Evolutionary conservation across 2,329 filamentous ascomycete genomes (phyloP).

Genomic region (Aspergillus arachidicola): DNA sequence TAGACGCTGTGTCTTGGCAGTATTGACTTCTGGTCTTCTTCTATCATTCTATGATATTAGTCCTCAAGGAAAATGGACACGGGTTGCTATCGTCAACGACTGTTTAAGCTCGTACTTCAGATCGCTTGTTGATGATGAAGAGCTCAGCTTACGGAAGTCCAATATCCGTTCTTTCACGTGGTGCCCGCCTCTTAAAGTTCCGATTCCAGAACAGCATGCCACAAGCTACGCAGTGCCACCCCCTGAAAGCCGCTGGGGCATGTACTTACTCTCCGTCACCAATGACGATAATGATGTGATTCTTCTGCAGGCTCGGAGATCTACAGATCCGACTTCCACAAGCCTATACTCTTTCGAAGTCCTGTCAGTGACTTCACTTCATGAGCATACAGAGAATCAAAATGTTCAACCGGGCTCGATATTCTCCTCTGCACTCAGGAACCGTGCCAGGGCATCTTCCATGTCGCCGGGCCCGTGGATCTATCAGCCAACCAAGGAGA

Average conservation of each 20-base stretch:
- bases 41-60: constrained; percentile 60
- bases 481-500: not conserved
- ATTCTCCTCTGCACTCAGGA: constrained; percentile 30
- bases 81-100: constrained; percentile 57
- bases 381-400: constrained; percentile 12
- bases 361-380: constrained; percentile 26
- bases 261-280: constrained; percentile 37
- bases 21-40: constrained; percentile 59
- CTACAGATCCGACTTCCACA: not conserved
- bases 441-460: constrained; percentile 26
- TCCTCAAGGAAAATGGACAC: constrained; percentile 52
- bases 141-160: constrained; percentile 29
- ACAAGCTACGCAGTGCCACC: constrained; percentile 11
- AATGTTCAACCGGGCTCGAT: constrained; percentile 31
- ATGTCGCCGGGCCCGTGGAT: constrained; percentile 40
- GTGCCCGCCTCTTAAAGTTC: constrained; percentile 35
- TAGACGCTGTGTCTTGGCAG: constrained; percentile 56
- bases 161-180: constrained; percentile 48
- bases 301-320: constrained; percentile 30
- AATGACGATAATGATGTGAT: constrained; percentile 45
- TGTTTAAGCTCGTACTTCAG: constrained; percentile 46
- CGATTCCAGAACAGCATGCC: constrained; percentile 6
- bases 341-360: constrained; percentile 28
- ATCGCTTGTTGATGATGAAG: constrained; percentile 23
- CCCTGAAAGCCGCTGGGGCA: constrained; percentile 36